A percentile compares a stretch with the other conserved stretches of the same genome.
Conservation (phyloP, 208 protist species). For the Crithidia fasciculata region DNA sequence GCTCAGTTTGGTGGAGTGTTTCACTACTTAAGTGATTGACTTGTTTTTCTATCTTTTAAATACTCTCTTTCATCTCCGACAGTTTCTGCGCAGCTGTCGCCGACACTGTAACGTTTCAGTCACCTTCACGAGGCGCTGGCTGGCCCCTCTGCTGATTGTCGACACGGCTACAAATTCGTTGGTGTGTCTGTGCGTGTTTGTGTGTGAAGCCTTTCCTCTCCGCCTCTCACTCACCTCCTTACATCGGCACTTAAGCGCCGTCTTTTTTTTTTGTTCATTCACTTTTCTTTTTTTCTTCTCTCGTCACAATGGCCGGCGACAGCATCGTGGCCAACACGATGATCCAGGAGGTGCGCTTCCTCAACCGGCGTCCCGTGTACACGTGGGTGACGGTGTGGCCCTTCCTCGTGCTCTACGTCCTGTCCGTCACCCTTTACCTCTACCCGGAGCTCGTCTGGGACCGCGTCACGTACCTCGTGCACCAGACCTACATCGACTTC, state of each 20-base stretch:
- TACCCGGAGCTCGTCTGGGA: conserved; percentile 89
- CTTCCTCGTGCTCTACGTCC: conserved; percentile 77
- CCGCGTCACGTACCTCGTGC: conserved; percentile 83
- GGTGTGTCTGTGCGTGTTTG: background rate
- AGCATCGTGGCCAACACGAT: conserved; percentile 76
- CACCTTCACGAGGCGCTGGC: no score
- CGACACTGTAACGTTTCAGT: no score
- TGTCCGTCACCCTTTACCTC: conserved; percentile 62
- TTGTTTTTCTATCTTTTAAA: no score
- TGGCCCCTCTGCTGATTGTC: no score
- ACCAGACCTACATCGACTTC: conserved; percentile 92
- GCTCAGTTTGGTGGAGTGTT: no score
- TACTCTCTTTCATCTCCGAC: no score
- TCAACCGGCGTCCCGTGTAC: conserved; percentile 70
- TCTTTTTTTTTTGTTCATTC: background rate
- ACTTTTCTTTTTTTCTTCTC: conserved; percentile 6
- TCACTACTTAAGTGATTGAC: no score
- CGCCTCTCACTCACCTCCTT: no score
- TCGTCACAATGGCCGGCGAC: conserved; percentile 23
- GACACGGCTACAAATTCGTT: no score
- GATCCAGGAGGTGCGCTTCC: conserved; percentile 69
- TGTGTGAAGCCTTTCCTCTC: background rate
- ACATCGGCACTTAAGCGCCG: no score
- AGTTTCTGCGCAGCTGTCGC: no score
- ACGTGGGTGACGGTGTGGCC: conserved; percentile 88